A percentile compares a stretch with the other conserved stretches of the same genome.
phyloP scores from a whole-genome alignment of 768 basidiomycete species.

The Termitomyces titanicus region DNA sequence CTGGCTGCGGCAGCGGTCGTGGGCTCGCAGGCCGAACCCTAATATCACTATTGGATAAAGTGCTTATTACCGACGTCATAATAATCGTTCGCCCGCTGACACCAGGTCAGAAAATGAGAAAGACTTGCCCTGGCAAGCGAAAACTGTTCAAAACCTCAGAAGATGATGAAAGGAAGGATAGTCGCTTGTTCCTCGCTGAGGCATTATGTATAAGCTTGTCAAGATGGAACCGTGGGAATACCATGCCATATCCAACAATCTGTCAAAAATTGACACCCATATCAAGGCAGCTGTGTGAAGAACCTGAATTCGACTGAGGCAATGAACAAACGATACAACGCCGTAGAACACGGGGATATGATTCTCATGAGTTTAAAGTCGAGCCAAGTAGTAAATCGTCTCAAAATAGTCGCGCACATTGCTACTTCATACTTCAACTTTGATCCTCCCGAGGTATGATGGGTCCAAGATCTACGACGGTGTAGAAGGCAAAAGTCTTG shows the following conservation, averaged over 20 bases:
- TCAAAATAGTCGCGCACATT: too few species aligned
- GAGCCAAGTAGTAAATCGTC: too few species aligned
- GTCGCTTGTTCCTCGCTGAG: slow-evolving; percentile 8
- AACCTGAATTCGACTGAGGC: too few species aligned
- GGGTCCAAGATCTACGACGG: slow-evolving; percentile 73
- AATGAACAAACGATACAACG: neutral
- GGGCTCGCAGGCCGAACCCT: slow-evolving; percentile 20
- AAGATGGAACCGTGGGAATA: slow-evolving; percentile 7
- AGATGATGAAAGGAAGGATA: slow-evolving; percentile 11
- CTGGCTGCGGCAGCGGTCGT: slow-evolving; percentile 52
- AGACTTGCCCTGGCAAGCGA: slow-evolving; percentile 41
- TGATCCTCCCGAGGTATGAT: slow-evolving; percentile 60
- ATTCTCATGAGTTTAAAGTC: too few species aligned
- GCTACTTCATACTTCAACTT: neutral
- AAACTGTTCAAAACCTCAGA: slow-evolving; percentile 7
- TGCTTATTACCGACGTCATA: slow-evolving; percentile 25
- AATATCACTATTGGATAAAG: slow-evolving; percentile 15
- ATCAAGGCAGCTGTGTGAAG: too few species aligned
- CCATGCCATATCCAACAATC: neutral
- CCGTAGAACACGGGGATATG: too few species aligned
- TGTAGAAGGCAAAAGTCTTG: slow-evolving; percentile 90
- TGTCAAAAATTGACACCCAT: neutral
- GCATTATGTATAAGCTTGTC: neutral
- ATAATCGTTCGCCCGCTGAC: slow-evolving; percentile 21
- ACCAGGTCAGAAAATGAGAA: slow-evolving; percentile 16